These are phyloP conservation scores for Gnetum montanum DNA, from an alignment of 75 land plant genomes.

Conservation along the genomic window DNA sequence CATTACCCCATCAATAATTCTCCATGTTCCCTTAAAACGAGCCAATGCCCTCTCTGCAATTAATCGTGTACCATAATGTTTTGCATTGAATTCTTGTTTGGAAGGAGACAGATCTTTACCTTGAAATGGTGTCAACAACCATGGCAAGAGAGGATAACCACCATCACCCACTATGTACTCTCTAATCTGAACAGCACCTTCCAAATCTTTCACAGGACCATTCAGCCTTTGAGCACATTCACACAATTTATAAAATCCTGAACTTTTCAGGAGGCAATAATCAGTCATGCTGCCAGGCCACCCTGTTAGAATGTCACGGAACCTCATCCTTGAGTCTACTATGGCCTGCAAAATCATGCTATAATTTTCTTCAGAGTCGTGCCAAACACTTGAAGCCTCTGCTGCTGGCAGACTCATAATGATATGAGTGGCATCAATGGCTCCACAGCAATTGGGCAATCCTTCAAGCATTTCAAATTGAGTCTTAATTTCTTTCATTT, in stretches of 20 bases:
- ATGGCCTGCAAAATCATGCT: constrained; percentile 85
- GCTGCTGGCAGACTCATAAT: constrained; percentile 85
- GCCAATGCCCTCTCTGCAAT: constrained; percentile 49
- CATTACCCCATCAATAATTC: constrained; percentile 77
- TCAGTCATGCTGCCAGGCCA: constrained; percentile 83
- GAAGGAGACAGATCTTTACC: constrained; percentile 17
- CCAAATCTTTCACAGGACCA: constrained; percentile 29
- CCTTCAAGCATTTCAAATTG: constrained; percentile 45
- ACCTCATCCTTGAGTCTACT: constrained; percentile 66
- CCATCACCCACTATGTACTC: constrained; percentile 72
- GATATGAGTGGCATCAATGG: constrained; percentile 83
- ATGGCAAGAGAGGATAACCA: constrained; percentile 73
- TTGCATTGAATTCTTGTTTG: constrained; percentile 27
- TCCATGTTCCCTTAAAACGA: constrained; percentile 76
- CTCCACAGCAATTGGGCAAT: constrained; percentile 85
- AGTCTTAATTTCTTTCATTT: constrained; percentile 49
- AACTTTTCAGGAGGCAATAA: constrained; percentile 43
- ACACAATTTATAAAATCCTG: constrained; percentile 64
- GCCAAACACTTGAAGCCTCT: constrained; percentile 82
- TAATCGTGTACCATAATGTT: constrained; percentile 26
- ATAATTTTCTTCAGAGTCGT: constrained; percentile 68
- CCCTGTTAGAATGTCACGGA: constrained; percentile 87
- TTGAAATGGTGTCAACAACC: constrained; percentile 77
- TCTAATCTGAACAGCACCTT: constrained; percentile 35
- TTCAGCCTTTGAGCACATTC: constrained; percentile 54